Percentiles rank a stretch among this genome's conserved stretches.
These are phyloP conservation scores for Vitis hybrid DNA, from an alignment of 177 flowering plant genomes.

Conservation along the genomic window DNA sequence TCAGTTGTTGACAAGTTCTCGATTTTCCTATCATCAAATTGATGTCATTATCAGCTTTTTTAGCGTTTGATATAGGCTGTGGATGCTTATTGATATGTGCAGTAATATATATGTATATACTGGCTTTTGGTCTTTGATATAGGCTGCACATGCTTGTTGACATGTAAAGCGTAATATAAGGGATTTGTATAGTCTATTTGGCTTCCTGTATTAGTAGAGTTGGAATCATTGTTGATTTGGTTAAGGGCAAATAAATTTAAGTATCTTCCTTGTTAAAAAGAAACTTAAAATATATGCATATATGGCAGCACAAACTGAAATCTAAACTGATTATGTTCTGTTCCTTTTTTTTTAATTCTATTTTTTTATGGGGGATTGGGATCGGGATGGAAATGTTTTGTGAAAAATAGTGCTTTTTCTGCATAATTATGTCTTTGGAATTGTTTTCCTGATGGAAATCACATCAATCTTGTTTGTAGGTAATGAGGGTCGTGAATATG, in stretches of 20 bases:
- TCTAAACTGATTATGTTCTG: not conserved
- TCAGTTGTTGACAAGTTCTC: not conserved
- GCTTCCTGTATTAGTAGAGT: too few relatives aligned
- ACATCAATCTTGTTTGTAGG: slow-evolving; percentile 36
- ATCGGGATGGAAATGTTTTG: not conserved
- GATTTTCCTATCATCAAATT: not conserved
- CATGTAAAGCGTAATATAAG: not conserved
- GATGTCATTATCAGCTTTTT: too few relatives aligned
- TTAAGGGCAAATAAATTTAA: too few relatives aligned
- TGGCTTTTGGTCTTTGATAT: not conserved
- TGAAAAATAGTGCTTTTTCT: not conserved
- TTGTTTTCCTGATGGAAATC: not conserved
- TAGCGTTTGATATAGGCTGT: too few relatives aligned
- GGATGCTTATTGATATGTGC: too few relatives aligned
- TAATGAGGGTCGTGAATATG: slow-evolving; percentile 98
- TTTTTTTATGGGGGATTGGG: not conserved
- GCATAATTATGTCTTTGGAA: not conserved
- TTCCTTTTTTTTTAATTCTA: not conserved
- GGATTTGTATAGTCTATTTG: too few relatives aligned
- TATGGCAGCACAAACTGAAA: too few relatives aligned
- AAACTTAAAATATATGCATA: too few relatives aligned
- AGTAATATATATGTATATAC: too few relatives aligned
- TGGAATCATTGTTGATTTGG: too few relatives aligned
- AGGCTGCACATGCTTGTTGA: not conserved
- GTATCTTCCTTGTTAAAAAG: too few relatives aligned